phyloP scores from a whole-genome alignment of 768 basidiomycete genomes.

The Collybia nuda region DNA sequence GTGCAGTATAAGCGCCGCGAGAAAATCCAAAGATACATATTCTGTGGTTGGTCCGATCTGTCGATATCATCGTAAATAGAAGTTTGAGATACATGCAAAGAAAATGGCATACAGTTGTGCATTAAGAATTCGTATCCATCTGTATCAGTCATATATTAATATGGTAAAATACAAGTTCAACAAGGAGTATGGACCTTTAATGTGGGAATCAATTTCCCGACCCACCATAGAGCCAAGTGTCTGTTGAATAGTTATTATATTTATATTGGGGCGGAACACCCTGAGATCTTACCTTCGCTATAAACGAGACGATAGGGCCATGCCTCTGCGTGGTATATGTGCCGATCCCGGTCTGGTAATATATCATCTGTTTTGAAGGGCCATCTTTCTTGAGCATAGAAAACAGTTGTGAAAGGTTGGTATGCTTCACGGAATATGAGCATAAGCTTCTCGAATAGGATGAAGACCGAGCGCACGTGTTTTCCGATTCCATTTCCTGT shows the following conservation, averaged over 20 bases:
- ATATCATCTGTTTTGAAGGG: constrained; percentile 34
- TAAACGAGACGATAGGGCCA: constrained; percentile 30
- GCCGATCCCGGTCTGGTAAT: constrained; percentile 59
- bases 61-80: not conserved
- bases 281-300: not conserved
- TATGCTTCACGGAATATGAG: constrained; percentile 29
- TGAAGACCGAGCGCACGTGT: constrained; percentile 2
- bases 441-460: not conserved
- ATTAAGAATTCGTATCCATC: constrained; percentile 60
- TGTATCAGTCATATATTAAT: constrained; percentile 14
- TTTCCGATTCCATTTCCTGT: constrained; percentile 36
- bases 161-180: not conserved
- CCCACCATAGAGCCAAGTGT: constrained; percentile 50
- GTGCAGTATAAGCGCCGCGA: constrained; percentile 63
- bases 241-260: too few relatives aligned
- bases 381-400: constrained; percentile 36
- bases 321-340: constrained; percentile 55
- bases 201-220: constrained; percentile 45
- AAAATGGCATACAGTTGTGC: constrained; percentile 43
- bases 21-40: constrained; percentile 69
- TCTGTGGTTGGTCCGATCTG: constrained; percentile 51
- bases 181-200: constrained; percentile 37
- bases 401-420: constrained; percentile 37
- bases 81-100: not conserved
- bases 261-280: too few relatives aligned